Evolutionary conservation across 805 yeast genomes (phyloP), one percentile per base, ranked within the genome.

Genomic region (Hanseniaspora jakobsenii): DNA sequence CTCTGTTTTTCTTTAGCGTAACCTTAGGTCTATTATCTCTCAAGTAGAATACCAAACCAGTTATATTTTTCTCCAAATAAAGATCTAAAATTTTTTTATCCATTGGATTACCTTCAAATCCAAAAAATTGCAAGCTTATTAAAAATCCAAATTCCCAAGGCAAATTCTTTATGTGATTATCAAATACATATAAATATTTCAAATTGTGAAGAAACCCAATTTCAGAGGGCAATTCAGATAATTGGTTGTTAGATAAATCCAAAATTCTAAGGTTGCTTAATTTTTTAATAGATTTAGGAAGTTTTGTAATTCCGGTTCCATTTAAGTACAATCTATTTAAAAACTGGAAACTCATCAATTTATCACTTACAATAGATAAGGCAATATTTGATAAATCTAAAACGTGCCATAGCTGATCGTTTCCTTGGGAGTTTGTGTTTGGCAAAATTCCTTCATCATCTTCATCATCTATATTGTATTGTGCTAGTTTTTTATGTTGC

Each of bases 331-430:
- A 67, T 49, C 89, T 79, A 57, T 89, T 91, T 55, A 91, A 70
- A 54, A 91, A 91, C 49, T 73, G 72, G 61, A 86, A 91, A 36
- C 77, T 74, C 67, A 85, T 85, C 36, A 91, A 62, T 53, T 77
- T 77, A 17, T 80, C 73, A n/a, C 84, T 73, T 24, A 89, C 52
- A 47, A 74, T 71, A 50, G 75, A 66, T 42, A 91, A 67, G 27
- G 89, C 83, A 61, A 91, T 94, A 48, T 95, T 95, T 51, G 93
- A 77, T 51, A 89, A 67, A 64, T 91, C 99, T 51, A 91, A 66
- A 5, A 87, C 89, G 44, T 93, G 81, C 99, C 99, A 91, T 57
- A 82, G 71, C 64, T 87, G 96, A 48, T 78, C 79, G 29, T 81
- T 76, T 49, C 52, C 55, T 36, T 60, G 54, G 18, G 53, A 42